phyloP scores from a whole-genome alignment of 148 eudicot species.

The Bassia scoparia region DNA sequence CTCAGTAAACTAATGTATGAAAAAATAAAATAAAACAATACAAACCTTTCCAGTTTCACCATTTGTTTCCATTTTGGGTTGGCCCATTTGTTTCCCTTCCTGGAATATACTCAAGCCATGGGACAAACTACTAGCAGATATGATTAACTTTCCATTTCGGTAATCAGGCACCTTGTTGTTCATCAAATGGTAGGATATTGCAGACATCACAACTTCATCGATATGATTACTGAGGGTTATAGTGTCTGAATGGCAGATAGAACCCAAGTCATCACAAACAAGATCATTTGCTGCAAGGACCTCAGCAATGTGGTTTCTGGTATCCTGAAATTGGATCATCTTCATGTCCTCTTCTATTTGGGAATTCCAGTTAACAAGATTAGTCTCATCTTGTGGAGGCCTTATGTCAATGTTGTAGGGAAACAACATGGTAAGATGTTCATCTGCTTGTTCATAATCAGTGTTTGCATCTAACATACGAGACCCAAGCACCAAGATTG shows the following conservation, averaged over 20 bases:
- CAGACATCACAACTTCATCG: conserved; percentile 80
- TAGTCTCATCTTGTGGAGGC: conserved; percentile 78
- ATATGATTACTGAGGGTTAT: conserved; percentile 59
- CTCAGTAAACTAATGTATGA: background rate
- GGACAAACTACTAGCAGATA: conserved; percentile 78
- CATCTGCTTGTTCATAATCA: conserved; percentile 48
- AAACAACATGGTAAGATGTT: conserved; percentile 50
- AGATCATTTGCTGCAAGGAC: conserved; percentile 86
- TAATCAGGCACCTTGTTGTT: conserved; percentile 72
- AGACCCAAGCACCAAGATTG: conserved; percentile 75
- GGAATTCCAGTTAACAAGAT: conserved; percentile 65
- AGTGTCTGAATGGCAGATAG: conserved; percentile 73
- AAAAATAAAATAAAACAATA: background rate
- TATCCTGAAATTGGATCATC: conserved; percentile 68
- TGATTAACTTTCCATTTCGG: conserved; percentile 81
- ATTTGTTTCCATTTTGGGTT: conserved; percentile 64
- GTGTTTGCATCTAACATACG: conserved; percentile 46
- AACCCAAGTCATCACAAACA: conserved; percentile 69
- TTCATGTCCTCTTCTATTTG: conserved; percentile 84
- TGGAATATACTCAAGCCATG: conserved; percentile 88
- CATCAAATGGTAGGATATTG: conserved; percentile 79
- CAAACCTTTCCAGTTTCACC: conserved; percentile 71
- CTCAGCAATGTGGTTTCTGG: conserved; percentile 78
- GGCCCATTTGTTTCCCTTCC: conserved; percentile 51
- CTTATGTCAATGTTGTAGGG: conserved; percentile 72